Percentiles rank a stretch among this genome's conserved stretches.
These are phyloP conservation scores for Coniochaeta hoffmannii DNA, from an alignment of 2,329 filamentous ascomycete genomes.

Conservation along the genomic window DNA sequence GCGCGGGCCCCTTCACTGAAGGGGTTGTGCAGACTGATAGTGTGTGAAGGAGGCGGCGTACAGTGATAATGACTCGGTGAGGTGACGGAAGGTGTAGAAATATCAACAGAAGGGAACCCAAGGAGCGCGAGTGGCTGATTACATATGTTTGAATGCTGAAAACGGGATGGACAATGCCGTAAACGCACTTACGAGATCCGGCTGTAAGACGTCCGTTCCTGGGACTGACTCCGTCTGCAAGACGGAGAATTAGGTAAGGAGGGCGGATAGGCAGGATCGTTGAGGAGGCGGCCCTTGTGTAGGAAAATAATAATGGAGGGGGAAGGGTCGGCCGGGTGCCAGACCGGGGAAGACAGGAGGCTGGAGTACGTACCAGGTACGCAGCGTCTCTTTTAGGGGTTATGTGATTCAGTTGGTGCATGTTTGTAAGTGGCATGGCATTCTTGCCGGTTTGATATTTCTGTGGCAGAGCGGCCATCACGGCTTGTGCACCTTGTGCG, in stretches of 20 bases:
- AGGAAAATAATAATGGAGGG: neutral
- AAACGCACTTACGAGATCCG: slow-evolving; percentile 1
- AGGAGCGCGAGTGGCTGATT: neutral
- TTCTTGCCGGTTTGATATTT: neutral
- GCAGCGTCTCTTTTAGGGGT: neutral
- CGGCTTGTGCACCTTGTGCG: neutral
- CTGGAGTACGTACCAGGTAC: neutral
- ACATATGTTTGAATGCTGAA: neutral
- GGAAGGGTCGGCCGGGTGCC: neutral
- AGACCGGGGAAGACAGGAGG: neutral
- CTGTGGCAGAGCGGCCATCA: neutral
- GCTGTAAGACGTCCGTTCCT: slow-evolving; percentile 1
- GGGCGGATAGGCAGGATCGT: neutral
- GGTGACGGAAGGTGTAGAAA: neutral
- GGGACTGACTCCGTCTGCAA: neutral
- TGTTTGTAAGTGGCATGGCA: neutral
- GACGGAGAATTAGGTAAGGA: neutral
- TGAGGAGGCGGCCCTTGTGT: neutral
- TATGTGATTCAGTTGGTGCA: neutral
- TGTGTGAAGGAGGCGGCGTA: neutral
- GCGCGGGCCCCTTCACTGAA: neutral
- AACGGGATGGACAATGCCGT: neutral
- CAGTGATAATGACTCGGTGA: neutral
- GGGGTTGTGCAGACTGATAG: neutral
- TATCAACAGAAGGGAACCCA: neutral